Conservation (phyloP, 305 asterid genomes). For the Solanum hybrid region DNA sequence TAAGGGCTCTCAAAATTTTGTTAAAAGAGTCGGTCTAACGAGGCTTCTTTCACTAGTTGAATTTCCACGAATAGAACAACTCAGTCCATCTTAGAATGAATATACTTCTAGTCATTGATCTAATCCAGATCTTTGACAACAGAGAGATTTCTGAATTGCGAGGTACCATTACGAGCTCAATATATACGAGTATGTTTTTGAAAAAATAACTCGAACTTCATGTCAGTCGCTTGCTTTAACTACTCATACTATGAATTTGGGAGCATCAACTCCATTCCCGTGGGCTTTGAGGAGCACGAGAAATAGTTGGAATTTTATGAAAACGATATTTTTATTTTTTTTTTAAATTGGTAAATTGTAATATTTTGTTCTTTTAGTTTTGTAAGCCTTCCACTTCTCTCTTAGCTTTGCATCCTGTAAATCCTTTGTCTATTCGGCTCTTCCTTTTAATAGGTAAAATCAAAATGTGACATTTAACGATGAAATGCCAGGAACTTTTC, state of each 20-base stretch:
- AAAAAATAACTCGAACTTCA: not conserved
- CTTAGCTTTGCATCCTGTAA: not conserved
- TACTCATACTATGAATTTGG: not conserved
- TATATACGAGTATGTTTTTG: not conserved
- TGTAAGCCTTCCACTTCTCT: not conserved
- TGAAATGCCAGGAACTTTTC: not conserved
- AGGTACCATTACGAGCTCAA: not conserved
- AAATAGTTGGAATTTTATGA: not conserved
- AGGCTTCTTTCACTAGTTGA: not conserved
- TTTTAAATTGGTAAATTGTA: no score
- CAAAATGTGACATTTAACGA: not conserved
- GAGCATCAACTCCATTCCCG: not conserved
- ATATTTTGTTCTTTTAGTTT: not conserved
- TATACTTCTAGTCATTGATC: not conserved
- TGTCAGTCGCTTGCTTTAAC: not conserved
- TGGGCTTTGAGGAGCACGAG: not conserved
- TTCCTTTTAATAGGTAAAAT: not conserved
- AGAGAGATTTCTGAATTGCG: not conserved
- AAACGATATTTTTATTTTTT: not conserved
- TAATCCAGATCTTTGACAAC: not conserved
- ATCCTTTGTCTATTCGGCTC: not conserved
- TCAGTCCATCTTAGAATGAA: not conserved
- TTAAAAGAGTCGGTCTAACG: not conserved
- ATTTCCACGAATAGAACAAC: not conserved
- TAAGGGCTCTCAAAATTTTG: not conserved